phyloP scores from a whole-genome alignment of 2,329 filamentous ascomycete species.

The Penicillium sp. region DNA sequence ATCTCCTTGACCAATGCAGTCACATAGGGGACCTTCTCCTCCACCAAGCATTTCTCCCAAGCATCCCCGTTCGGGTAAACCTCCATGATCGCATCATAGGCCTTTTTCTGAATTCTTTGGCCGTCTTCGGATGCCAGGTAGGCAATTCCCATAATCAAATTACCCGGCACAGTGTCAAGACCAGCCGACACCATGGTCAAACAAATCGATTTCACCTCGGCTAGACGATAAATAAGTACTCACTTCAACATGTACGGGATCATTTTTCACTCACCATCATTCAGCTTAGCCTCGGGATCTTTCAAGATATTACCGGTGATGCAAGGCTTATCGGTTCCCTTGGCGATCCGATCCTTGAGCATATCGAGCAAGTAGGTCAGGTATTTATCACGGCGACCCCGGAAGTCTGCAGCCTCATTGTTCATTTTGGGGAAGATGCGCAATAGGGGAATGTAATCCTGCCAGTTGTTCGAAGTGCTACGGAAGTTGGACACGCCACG shows the following conservation, averaged over 20 bases:
- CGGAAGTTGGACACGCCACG: constrained; percentile 72
- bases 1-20: constrained; percentile 77
- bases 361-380: constrained; percentile 59
- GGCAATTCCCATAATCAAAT: constrained; percentile 75
- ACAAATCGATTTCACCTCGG: constrained; percentile 76
- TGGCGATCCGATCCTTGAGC: constrained; percentile 59
- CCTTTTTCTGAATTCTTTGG: constrained; percentile 67
- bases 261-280: constrained; percentile 52
- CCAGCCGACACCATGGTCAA: constrained; percentile 79
- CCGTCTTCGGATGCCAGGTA: constrained; percentile 68
- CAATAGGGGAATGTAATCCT: constrained; percentile 77
- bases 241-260: constrained; percentile 2
- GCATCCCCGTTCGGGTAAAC: constrained; percentile 71
- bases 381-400: constrained; percentile 66
- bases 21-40: constrained; percentile 74
- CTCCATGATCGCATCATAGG: constrained; percentile 67
- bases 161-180: constrained; percentile 76
- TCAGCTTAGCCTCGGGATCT: constrained; percentile 66
- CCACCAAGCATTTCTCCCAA: constrained; percentile 69
- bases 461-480: constrained; percentile 78
- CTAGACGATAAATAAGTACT: constrained; percentile 49
- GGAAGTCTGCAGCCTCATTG: constrained; percentile 62
- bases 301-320: constrained; percentile 70
- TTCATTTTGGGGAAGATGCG: constrained; percentile 63
- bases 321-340: constrained; percentile 65